Conservation (phyloP, 257 asterid genomes). For the Gentiana macrophylla region DNA sequence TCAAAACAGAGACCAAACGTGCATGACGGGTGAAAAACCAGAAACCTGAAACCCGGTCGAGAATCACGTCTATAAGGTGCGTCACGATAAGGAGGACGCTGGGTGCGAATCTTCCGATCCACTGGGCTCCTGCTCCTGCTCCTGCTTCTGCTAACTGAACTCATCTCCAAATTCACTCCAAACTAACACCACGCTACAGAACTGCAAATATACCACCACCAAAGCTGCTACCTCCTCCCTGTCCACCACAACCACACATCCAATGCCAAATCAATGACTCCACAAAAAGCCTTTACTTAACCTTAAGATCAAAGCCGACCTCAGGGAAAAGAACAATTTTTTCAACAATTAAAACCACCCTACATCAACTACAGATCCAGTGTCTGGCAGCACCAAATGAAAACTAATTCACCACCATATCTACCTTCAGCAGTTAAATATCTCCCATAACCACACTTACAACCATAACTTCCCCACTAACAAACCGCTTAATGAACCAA, state of each 20-base stretch:
- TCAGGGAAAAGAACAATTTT: conserved; percentile 3
- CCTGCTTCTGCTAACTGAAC: conserved; percentile 12
- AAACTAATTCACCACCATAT: not conserved
- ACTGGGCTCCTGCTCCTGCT: conserved; percentile 18
- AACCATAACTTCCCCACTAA: conserved; percentile 8
- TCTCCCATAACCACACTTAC: not conserved
- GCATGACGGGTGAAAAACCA: not conserved
- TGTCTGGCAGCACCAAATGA: conserved; percentile 3
- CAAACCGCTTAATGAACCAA: not conserved
- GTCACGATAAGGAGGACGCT: conserved; percentile 12
- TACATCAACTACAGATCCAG: conserved; percentile 10
- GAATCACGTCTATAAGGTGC: conserved; percentile 13
- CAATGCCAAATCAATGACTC: conserved; percentile 63
- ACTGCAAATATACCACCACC: conserved; percentile 46
- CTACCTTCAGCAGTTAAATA: conserved; percentile 10
- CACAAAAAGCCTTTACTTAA: conserved; percentile 30
- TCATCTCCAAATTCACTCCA: conserved; percentile 8
- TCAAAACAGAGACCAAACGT: not conserved
- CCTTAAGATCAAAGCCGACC: conserved; percentile 34
- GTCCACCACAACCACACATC: conserved; percentile 98
- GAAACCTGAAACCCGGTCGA: conserved; percentile 18
- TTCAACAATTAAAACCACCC: conserved; percentile 17
- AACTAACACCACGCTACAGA: conserved; percentile 37
- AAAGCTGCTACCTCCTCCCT: conserved; percentile 81
- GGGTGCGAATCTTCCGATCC: conserved; percentile 13